phyloP scores from a whole-genome alignment of 805 yeast species.

The Groenewaldozyma tartarivorans region DNA sequence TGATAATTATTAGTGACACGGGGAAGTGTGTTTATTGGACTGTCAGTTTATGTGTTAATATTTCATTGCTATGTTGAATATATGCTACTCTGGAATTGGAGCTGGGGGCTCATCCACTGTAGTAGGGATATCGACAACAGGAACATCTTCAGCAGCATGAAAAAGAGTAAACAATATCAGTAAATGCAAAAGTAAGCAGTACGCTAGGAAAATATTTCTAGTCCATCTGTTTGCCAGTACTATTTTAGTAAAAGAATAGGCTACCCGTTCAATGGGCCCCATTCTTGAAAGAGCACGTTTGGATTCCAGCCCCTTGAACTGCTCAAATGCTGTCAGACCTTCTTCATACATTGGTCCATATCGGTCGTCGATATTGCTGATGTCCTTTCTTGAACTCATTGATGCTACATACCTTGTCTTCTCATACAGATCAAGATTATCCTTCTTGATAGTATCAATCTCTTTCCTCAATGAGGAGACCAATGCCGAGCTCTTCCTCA shows the following conservation, averaged over 20 bases:
- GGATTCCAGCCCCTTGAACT: slow-evolving; percentile 67
- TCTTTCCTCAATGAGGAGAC: slow-evolving; percentile 58
- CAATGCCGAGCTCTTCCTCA: slow-evolving; percentile 45
- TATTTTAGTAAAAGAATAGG: slow-evolving; percentile 59
- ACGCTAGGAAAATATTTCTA: slow-evolving; percentile 60
- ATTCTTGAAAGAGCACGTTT: slow-evolving; percentile 63
- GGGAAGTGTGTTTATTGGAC: no score
- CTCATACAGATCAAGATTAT: slow-evolving; percentile 73
- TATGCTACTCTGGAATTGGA: no score
- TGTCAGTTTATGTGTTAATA: no score
- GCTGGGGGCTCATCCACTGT: no score
- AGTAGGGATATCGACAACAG: slow-evolving; percentile 4
- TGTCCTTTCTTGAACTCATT: slow-evolving; percentile 17
- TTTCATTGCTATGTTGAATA: no score
- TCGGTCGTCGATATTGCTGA: slow-evolving; percentile 35
- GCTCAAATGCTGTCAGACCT: slow-evolving; percentile 73
- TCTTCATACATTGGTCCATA: slow-evolving; percentile 63
- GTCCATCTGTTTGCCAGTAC: slow-evolving; percentile 67
- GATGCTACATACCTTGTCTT: slow-evolving; percentile 34
- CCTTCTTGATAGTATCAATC: slow-evolving; percentile 52
- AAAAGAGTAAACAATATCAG: slow-evolving; percentile 49
- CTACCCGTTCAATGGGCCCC: slow-evolving; percentile 72
- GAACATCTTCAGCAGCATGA: slow-evolving; percentile 10
- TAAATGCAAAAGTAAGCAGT: slow-evolving; percentile 67
- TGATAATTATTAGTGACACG: no score